Base-by-base conservation (phyloP, 2,329 filamentous ascomycete genomes). In the Aspergillus intermedius region DNA sequence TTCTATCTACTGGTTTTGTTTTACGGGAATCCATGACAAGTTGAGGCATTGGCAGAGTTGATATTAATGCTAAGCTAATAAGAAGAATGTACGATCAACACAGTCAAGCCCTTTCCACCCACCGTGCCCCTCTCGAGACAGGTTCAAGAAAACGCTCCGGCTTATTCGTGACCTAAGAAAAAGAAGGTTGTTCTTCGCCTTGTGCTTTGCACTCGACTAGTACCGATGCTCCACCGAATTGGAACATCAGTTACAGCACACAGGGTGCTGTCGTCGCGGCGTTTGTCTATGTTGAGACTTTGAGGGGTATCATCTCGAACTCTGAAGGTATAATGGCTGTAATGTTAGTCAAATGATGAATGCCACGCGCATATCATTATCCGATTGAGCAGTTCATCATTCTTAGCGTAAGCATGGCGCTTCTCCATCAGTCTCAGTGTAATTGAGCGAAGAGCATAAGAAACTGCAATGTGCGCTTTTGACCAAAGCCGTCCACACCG, bases 51-150 rank as follows among this genome's bases (percentile, higher is more conserved):
- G 2, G 25, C 25, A 12, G 9, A 12, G 1, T 5, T 30, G 9
- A 9, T 37, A 40, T 42, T 19, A 12, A 17, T 42, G 10, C 45
- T 13, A 28, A 37, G 21, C 39, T 28, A 17, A 5, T 10, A 9
- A 35, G 13, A 12, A 17, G 10, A 23, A 6, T 91, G 87, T 93
- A 73, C 77, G 87, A 85, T 80, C 87, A 84, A 82, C 87, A 87
- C 88, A 95, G 88, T 95, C 91, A 95, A 95, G 81, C 88, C 76
- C 79, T 84, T 82, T 85, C 88, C 87, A 95, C 83, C 84, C 88
- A 86, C 82, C 83, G 76, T 73, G 69, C 69, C 77, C 81, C 87
- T 94, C 74, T 95, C 87, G 76, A 81, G 74, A 76, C 77, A 78
- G 82, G 82, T 84, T 88, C 80, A 84, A 91, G 83, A 84, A 85